Evolutionary conservation across 1,139 yeast species (phyloP).

Genomic region (Yamadazyma pseudoaaseri): DNA sequence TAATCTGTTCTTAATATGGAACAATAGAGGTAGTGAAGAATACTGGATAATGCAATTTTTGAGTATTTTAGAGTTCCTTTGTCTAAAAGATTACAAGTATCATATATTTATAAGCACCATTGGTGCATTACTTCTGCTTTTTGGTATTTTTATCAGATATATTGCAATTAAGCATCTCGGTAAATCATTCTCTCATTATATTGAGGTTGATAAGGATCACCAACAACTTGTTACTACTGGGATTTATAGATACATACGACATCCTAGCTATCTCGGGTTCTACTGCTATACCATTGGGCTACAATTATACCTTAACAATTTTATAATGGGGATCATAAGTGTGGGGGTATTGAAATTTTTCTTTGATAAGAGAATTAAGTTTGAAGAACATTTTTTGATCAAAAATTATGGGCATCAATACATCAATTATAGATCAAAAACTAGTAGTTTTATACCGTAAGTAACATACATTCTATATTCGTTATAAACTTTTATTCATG

Average conservation of each 20-base stretch:
- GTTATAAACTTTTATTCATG: slow-evolving; percentile 75
- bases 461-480: slow-evolving; percentile 8
- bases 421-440: slow-evolving; percentile 21
- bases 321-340: slow-evolving; percentile 18
- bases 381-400: slow-evolving; percentile 37
- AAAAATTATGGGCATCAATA: slow-evolving; percentile 31
- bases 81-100: slow-evolving; percentile 6
- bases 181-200: slow-evolving; percentile 34
- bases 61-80: slow-evolving; percentile 25
- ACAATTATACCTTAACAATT: slow-evolving; percentile 29
- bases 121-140: slow-evolving; percentile 7
- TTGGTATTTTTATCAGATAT: slow-evolving; percentile 20
- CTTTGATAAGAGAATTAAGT: slow-evolving; percentile 31
- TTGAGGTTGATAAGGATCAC: slow-evolving; percentile 13
- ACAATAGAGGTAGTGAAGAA: slow-evolving; percentile 34
- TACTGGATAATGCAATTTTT: slow-evolving; percentile 30
- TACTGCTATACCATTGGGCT: slow-evolving; percentile 35
- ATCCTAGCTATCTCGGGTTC: slow-evolving; percentile 47
- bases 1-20: slow-evolving; percentile 37
- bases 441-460: slow-evolving; percentile 33
- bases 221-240: slow-evolving; percentile 29
- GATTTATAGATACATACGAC: slow-evolving; percentile 29
- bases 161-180: slow-evolving; percentile 38
- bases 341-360: slow-evolving; percentile 24
- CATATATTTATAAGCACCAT: slow-evolving; percentile 15